A percentile compares a stretch with the other conserved stretches of the same genome.
Evolutionary conservation across 306 rosid species (phyloP).

Genomic region (Quercus variabilis): DNA sequence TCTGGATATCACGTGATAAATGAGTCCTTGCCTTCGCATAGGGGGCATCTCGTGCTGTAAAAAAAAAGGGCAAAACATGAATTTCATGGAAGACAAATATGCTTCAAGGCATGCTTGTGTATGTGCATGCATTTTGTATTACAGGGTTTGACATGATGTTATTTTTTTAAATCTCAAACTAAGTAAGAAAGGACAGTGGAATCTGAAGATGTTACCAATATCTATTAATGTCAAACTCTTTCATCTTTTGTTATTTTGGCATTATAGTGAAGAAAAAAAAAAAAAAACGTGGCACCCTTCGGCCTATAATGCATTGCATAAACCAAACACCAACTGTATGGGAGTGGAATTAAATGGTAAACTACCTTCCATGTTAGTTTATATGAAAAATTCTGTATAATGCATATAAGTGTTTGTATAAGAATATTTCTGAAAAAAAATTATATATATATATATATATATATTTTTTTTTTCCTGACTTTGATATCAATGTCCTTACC

Average conservation of each 20-base stretch:
- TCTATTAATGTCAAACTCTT: background rate
- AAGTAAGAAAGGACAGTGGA: background rate
- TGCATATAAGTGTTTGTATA: background rate
- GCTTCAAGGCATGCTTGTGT: background rate
- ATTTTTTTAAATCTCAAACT: background rate
- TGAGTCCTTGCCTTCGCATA: constrained; percentile 88
- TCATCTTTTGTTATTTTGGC: background rate
- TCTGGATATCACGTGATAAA: constrained; percentile 80
- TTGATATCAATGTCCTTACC: constrained; percentile 43
- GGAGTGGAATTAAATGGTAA: background rate
- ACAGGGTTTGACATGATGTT: no score
- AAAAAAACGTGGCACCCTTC: background rate
- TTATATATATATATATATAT: background rate
- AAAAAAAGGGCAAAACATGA: constrained; percentile 4
- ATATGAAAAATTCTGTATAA: background rate
- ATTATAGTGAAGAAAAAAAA: background rate
- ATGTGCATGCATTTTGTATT: no score
- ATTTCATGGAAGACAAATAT: constrained; percentile 1
- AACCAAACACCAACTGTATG: no score
- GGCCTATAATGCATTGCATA: background rate
- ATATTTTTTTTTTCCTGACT: background rate
- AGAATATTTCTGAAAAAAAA: background rate
- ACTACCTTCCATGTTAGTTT: background rate
- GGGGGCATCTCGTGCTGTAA: constrained; percentile 92
- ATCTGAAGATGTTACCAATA: background rate